Evolutionary conservation across 2,329 filamentous ascomycete genomes (phyloP).

Genomic region (Colletotrichum sp.): DNA sequence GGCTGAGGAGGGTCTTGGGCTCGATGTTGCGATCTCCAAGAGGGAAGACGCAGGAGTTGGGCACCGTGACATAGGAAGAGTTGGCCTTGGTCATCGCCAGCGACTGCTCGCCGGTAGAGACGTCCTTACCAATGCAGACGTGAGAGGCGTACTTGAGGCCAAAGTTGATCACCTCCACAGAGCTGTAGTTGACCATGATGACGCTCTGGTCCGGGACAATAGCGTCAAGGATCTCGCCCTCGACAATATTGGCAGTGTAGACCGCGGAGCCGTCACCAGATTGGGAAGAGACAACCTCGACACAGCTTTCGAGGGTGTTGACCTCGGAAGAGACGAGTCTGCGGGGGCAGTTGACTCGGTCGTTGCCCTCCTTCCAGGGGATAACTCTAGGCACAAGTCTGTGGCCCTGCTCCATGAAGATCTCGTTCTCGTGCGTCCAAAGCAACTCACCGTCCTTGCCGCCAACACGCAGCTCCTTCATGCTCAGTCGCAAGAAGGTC

Average conservation of each 20-base stretch:
- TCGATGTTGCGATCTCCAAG: slow-evolving; percentile 16
- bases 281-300: slow-evolving; percentile 29
- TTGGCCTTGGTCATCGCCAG: slow-evolving; percentile 35
- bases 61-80: slow-evolving; percentile 36
- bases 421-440: slow-evolving; percentile 22
- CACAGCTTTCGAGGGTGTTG: slow-evolving; percentile 36
- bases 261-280: slow-evolving; percentile 20
- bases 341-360: slow-evolving; percentile 41
- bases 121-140: slow-evolving; percentile 37
- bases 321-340: slow-evolving; percentile 34
- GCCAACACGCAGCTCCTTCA: not conserved
- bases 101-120: slow-evolving; percentile 26
- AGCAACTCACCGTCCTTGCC: slow-evolving; percentile 4
- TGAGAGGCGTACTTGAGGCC: slow-evolving; percentile 25
- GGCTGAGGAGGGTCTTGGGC: slow-evolving; percentile 26
- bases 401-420: slow-evolving; percentile 38
- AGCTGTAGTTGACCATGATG: slow-evolving; percentile 43
- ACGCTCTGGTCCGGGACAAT: not conserved
- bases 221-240: slow-evolving; percentile 19
- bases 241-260: slow-evolving; percentile 23
- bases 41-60: slow-evolving; percentile 18
- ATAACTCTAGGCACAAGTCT: slow-evolving; percentile 43
- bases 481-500: slow-evolving; percentile 13
- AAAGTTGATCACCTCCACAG: slow-evolving; percentile 31
- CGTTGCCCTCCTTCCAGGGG: slow-evolving; percentile 41